phyloP scores from a whole-genome alignment of 148 eudicot genomes.

The Gaultheria prostrata region DNA sequence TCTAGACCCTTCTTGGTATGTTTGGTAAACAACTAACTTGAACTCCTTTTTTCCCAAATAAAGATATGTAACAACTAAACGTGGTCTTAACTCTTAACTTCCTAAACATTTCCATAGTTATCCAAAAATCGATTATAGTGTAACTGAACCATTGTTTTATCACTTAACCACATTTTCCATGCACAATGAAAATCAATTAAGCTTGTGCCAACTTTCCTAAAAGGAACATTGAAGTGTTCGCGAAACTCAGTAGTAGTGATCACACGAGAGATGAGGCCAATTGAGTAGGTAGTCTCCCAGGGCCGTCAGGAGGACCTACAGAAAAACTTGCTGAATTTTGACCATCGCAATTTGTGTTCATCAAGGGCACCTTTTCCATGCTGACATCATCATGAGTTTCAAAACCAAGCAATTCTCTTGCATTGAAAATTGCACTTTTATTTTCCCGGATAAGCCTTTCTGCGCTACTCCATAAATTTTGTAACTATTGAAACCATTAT shows the following conservation, averaged over 20 bases:
- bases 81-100: neutral
- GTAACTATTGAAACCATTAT: conserved; percentile 7
- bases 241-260: neutral
- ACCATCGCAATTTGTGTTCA: neutral
- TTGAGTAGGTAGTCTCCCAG: neutral
- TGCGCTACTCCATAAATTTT: neutral
- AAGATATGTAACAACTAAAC: neutral
- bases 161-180: neutral
- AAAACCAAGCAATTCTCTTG: neutral
- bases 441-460: neutral
- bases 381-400: neutral
- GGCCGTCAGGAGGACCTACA: neutral
- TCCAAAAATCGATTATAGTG: neutral
- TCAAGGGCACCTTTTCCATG: neutral
- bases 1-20: neutral
- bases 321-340: neutral
- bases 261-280: neutral
- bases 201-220: neutral
- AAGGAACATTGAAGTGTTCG: neutral
- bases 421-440: neutral
- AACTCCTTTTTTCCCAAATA: neutral
- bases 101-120: neutral
- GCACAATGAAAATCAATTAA: neutral
- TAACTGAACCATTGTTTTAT: neutral
- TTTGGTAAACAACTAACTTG: neutral